Evolutionary conservation across 352 stramenopile genomes (phyloP), one percentile per base, ranked within the genome.

Genomic region (Pythium periplocum): DNA sequence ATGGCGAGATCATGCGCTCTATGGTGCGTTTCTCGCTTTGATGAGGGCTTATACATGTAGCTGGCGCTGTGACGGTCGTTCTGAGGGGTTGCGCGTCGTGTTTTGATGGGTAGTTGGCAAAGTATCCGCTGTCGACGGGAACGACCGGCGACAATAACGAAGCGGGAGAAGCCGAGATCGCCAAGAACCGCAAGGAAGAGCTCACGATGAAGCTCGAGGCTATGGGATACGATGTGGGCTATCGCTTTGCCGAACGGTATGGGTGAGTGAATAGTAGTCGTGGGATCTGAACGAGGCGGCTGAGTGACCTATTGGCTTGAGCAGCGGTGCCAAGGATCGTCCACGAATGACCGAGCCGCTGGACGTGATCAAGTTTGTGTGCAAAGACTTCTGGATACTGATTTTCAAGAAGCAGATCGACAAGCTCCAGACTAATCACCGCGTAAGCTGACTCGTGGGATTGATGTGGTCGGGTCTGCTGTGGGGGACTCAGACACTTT

Each of bases 371-470:
- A 98, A 98, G 76, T 99, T 99, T 68, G 68, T 99, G 36, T 99
- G 96, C 77, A 99, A 99, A 69, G 95, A 98, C 69, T 95, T 99
- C 55, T 99, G 96, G 96, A 97, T 92, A 60, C 74, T 96, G 50
- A 91, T 98, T 46, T 99, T 98, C 68, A 91, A 96, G 54, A 99
- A 98, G 66, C 91, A 98, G 71, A 98, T 99, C 68, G 95, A 98
- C 69, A 98, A 98, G 75, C 72, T 99, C 36, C 95, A 98, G 79
- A 98, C 96, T 30, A 99, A 99, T 74, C 95, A 99, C 69, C 71
- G 93, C 26, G 93, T 96, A 51, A 66, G 38, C 12, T 8, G 38
- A 12, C 38, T 26, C 17, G 17, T 26, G 17, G 17, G 17, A 26
- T 26, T 26, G 17, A 26, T 26, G 17, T 26, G 17, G 17, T 26